Base-by-base conservation (phyloP, 257 asterid genomes). In the Eucommia ulmoides region DNA sequence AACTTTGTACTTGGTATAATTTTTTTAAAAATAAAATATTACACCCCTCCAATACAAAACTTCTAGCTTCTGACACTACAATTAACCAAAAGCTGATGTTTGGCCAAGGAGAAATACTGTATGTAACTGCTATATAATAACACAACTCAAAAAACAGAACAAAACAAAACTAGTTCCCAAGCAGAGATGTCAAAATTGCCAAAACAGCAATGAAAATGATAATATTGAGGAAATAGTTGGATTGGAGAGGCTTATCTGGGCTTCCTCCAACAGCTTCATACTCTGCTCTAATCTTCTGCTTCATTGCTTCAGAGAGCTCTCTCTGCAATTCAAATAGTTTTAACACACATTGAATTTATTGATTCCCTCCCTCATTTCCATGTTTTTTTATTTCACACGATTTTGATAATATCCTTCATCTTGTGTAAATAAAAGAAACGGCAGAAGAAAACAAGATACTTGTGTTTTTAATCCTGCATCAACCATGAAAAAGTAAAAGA, bases 171-270 rank as follows among this genome's bases (percentile, higher is more conserved):
- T 53, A 81, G 80, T 89, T 81, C 76, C 80, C 78, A 72, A 86
- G 56, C 47, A 91, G 71, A 70, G 61, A 83, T 54, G 96, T 69
- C 70, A 83, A 65, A 49, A 58, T 52, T 38, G 99, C 99, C 80
- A 86, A 77, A 72, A 86, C 78, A 71, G 82, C 89, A 67, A 91
- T 62, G 45, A 70, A 73, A 54, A 86, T 81, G 51, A 83, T 91
- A 69, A 91, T 86, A 70, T 81, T 83, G 19, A 91, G 93, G 76
- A 91, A 91, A 68, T 83, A 83, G 83, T 86, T 91, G 1, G 99
- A 69, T 23, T 63, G 65, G 52, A 91, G 95, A 74, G 99, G 96
- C 95, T 83, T 91, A 74, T 86, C 81, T 75, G 99, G 84, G 66
- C 84, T 83, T 60, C 99, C 99, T 24, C 99, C 96, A 24, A 91